These are phyloP conservation scores for Ophiocordyceps sinensis DNA, from an alignment of 2,329 filamentous ascomycete species.

Conservation along the genomic window DNA sequence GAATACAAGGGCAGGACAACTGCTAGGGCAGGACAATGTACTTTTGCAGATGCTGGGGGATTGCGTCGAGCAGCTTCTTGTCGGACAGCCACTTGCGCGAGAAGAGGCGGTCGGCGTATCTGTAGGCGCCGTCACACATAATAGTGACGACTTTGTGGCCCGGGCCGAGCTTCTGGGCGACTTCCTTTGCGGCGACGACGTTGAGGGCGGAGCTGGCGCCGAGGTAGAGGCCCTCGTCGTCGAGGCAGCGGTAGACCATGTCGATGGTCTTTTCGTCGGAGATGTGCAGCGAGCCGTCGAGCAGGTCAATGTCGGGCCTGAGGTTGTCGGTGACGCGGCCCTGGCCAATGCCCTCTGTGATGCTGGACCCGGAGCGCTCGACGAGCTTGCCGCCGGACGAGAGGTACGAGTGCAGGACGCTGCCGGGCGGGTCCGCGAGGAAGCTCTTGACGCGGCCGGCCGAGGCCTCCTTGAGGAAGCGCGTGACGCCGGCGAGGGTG, in stretches of 20 bases:
- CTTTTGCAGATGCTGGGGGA: slow-evolving; percentile 76
- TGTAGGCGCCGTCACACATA: slow-evolving; percentile 90
- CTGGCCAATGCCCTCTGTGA: slow-evolving; percentile 96
- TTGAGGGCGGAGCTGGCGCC: slow-evolving; percentile 90
- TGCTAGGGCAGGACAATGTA: slow-evolving; percentile 78
- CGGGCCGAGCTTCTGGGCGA: slow-evolving; percentile 77
- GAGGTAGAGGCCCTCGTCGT: slow-evolving; percentile 90
- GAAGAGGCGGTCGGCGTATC: slow-evolving; percentile 90
- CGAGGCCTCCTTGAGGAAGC: slow-evolving; percentile 75
- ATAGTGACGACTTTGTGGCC: slow-evolving; percentile 89
- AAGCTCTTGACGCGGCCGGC: slow-evolving; percentile 70
- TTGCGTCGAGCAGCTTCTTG: slow-evolving; percentile 68
- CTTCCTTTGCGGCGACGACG: slow-evolving; percentile 87
- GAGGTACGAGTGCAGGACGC: slow-evolving; percentile 86
- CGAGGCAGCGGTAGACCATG: slow-evolving; percentile 93
- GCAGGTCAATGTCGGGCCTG: slow-evolving; percentile 62
- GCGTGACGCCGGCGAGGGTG: slow-evolving; percentile 75
- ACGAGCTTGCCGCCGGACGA: slow-evolving; percentile 66
- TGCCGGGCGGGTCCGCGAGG: slow-evolving; percentile 87
- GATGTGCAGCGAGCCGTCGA: slow-evolving; percentile 77
- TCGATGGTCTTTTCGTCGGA: slow-evolving; percentile 88
- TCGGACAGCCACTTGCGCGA: slow-evolving; percentile 77
- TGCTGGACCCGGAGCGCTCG: slow-evolving; percentile 74
- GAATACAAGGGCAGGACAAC: background rate
- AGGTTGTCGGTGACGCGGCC: slow-evolving; percentile 94